A percentile compares a stretch with the other conserved stretches of the same genome.
Conservation (phyloP, 805 yeast genomes). For the Yamadazyma phyllophila region DNA sequence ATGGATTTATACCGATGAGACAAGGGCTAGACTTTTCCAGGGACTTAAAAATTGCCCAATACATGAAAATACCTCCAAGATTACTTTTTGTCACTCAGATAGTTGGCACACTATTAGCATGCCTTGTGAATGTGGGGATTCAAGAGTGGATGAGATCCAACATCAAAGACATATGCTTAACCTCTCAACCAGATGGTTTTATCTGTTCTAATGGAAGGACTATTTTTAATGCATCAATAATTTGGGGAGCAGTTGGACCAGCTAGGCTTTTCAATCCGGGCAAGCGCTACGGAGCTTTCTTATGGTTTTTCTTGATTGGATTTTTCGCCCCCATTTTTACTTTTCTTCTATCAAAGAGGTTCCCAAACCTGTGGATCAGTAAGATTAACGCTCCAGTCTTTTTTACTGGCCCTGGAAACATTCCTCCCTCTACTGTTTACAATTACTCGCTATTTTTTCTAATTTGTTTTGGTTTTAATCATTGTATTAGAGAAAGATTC, state of each 20-base stretch:
- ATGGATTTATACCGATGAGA: slow-evolving; percentile 41
- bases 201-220: slow-evolving; percentile 40
- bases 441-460: slow-evolving; percentile 47
- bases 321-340: slow-evolving; percentile 31
- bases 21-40: slow-evolving; percentile 48
- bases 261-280: slow-evolving; percentile 14
- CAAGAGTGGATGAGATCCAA: slow-evolving; percentile 22
- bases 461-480: slow-evolving; percentile 25
- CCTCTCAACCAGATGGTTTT: slow-evolving; percentile 24
- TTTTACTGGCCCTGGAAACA: slow-evolving; percentile 47
- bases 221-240: slow-evolving; percentile 39
- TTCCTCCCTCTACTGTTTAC: slow-evolving; percentile 73
- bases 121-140: slow-evolving; percentile 31
- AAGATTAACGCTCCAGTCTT: slow-evolving; percentile 20
- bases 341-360: slow-evolving; percentile 36
- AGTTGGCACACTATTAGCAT: background rate
- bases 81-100: slow-evolving; percentile 22
- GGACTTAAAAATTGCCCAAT: slow-evolving; percentile 41
- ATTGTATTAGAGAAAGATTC: slow-evolving; percentile 28
- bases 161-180: slow-evolving; percentile 29
- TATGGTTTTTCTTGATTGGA: slow-evolving; percentile 38
- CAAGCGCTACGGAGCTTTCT: slow-evolving; percentile 20
- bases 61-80: slow-evolving; percentile 40
- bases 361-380: slow-evolving; percentile 25
- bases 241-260: slow-evolving; percentile 34